A percentile compares a stretch with the other conserved stretches of the same genome.
phyloP scores from a whole-genome alignment of 768 basidiomycete genomes.

The Podaxis sp. region DNA sequence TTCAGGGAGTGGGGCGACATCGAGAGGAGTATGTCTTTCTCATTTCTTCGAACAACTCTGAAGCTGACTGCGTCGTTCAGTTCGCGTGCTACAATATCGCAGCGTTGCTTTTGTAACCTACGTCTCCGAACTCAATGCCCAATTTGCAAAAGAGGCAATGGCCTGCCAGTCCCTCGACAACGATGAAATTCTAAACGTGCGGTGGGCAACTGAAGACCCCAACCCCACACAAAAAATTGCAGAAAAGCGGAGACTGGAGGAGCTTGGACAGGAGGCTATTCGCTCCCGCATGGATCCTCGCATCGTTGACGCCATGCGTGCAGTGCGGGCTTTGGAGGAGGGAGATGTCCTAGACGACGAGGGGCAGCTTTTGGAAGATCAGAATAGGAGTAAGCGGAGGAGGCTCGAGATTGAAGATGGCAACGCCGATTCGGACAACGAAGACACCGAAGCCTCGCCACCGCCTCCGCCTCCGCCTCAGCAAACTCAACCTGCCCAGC shows the following conservation, averaged over 20 bases:
- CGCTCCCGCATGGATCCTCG: constrained; percentile 80
- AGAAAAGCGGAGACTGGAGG: constrained; percentile 82
- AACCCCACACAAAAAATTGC: constrained; percentile 88
- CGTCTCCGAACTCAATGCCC: constrained; percentile 77
- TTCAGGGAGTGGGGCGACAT: constrained; percentile 97
- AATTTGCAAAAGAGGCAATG: constrained; percentile 99
- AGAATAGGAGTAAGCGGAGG: constrained; percentile 30
- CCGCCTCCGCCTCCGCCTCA: constrained; percentile 17
- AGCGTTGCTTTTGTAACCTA: constrained; percentile 98
- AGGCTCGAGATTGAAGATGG: constrained; percentile 31
- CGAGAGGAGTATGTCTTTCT: constrained; percentile 69
- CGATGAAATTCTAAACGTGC: constrained; percentile 96
- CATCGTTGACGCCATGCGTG: constrained; percentile 85
- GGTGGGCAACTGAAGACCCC: constrained; percentile 99
- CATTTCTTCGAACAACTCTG: not conserved
- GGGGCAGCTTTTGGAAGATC: constrained; percentile 32
- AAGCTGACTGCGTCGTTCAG: constrained; percentile 34
- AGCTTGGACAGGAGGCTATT: constrained; percentile 85
- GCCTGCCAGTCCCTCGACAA: constrained; percentile 96
- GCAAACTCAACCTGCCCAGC: constrained; percentile 20
- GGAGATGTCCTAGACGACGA: constrained; percentile 52
- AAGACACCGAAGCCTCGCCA: constrained; percentile 25
- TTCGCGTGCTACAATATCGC: constrained; percentile 90
- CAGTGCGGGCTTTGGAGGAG: constrained; percentile 87
- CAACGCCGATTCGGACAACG: constrained; percentile 34